A percentile compares a stretch with the other conserved stretches of the same genome.
Evolutionary conservation across 768 basidiomycete genomes (phyloP).

Genomic region (Suillus lakei): DNA sequence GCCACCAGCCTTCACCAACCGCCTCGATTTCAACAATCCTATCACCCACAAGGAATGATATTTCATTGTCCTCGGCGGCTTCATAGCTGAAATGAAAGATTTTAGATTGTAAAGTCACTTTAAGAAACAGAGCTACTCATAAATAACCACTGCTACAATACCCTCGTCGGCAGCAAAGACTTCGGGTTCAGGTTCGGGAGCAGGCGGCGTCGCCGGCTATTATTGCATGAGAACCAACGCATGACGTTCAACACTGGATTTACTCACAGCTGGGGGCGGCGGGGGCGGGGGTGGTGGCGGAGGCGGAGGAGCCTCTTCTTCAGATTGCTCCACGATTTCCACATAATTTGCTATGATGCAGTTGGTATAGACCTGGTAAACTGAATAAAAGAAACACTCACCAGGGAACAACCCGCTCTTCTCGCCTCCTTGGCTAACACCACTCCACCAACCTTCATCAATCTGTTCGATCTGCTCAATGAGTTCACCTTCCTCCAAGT

Average conservation of each 20-base stretch:
- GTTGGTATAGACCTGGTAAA: neutral
- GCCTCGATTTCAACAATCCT: constrained; percentile 78
- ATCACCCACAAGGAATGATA: constrained; percentile 85
- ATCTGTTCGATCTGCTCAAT: constrained; percentile 84
- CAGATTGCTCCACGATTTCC: constrained; percentile 63
- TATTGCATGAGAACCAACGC: neutral
- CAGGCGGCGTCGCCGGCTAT: constrained; percentile 36
- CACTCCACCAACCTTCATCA: constrained; percentile 94
- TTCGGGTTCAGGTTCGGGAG: constrained; percentile 52
- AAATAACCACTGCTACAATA: constrained; percentile 64
- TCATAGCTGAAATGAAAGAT: constrained; percentile 65
- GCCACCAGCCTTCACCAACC: constrained; percentile 90
- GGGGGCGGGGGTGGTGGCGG: constrained; percentile 66
- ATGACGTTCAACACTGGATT: constrained; percentile 24
- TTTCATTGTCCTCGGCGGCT: constrained; percentile 89
- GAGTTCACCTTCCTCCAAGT: constrained; percentile 77
- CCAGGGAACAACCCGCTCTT: constrained; percentile 87
- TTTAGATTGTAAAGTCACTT: neutral
- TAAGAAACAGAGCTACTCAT: constrained; percentile 57
- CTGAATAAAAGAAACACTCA: constrained; percentile 29
- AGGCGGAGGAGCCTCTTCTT: constrained; percentile 53
- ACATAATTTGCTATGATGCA: constrained; percentile 78
- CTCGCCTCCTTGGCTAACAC: constrained; percentile 63
- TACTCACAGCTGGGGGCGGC: constrained; percentile 46
- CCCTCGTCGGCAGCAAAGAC: constrained; percentile 59